Evolutionary conservation across 1,139 yeast genomes (phyloP), one percentile per base, ranked within the genome.

Genomic region (Zygosaccharomyces pseudobailii): DNA sequence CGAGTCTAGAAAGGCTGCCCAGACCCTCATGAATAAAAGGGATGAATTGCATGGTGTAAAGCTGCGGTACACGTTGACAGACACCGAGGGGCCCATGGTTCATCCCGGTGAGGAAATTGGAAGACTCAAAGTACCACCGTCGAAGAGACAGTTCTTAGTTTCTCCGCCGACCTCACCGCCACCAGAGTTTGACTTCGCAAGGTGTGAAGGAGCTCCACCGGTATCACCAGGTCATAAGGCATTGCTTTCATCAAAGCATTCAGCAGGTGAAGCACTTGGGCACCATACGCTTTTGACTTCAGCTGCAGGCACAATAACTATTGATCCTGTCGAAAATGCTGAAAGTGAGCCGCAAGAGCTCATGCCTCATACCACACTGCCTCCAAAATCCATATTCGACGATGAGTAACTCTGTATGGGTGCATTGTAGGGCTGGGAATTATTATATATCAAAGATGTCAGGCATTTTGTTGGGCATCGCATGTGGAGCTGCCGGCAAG

Each of bases 121-220:
- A 9, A 38, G 41, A 23, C 51, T 70, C 20, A 43, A 62, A 45
- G 55, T 69, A 8, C 74, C 74, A 4, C 54, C 56, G 39, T 53
- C 61, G 36, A 55, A 60, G 8, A 58, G 63, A 40, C 50, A 67
- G 60, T 69, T 69, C 48, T 50, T 70, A 41, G 64, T 70, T 5
- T 69, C 73, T 1, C 74, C 74, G 6, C 74, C 74, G 13, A 62
- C 68, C 5, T 70, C 74, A 7, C 74, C 74, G 1, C 72, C 73
- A 3, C 64, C 69, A 2, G 73, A 57, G 30, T 70, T 70, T 49
- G 68, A 69, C 48, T 70, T 62, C 50, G 56, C 66, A 5, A 58
- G 58, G 36, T 58, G 61, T 23, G 74, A 70, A 50, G 73, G 67
- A 28, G 61, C 60, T 6, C 74, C 74, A 4, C 61, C 17, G 2